phyloP scores from a whole-genome alignment of 139 green algal species.

The Zygnema cylindricum region DNA sequence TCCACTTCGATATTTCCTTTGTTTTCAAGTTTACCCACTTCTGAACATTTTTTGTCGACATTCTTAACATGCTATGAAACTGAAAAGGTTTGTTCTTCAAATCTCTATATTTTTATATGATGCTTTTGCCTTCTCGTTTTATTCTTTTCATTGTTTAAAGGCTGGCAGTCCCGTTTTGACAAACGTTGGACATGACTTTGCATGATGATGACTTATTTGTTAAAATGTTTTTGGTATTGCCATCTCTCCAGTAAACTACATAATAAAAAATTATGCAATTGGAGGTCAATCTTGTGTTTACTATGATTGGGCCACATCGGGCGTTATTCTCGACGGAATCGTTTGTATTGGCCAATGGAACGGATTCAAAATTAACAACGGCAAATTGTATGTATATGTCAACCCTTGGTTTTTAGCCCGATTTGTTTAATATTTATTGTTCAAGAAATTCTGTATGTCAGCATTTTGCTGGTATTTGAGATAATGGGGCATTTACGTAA shows the following conservation, averaged over 20 bases:
- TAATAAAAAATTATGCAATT: conserved; percentile 13
- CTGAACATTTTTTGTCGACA: no score
- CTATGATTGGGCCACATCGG: conserved; percentile 35
- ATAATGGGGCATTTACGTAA: no score
- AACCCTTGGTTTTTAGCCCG: not conserved
- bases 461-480: no score
- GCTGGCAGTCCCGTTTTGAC: not conserved
- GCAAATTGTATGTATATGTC: conserved; percentile 19
- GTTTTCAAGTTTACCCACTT: no score
- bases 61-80: no score
- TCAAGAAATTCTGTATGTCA: not conserved
- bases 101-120: no score
- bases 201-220: no score
- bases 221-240: no score
- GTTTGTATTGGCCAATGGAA: conserved; percentile 25
- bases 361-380: conserved; percentile 45
- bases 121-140: not conserved
- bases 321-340: conserved; percentile 18
- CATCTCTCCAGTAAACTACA: conserved; percentile 16
- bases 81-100: no score
- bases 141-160: not conserved
- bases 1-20: no score
- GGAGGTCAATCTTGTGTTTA: conserved; percentile 18
- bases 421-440: not conserved
- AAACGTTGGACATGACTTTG: not conserved